Percentiles rank a stretch among this genome's conserved stretches.
These are phyloP conservation scores for Begonia loranthoides DNA, from an alignment of 306 rosid species.

Conservation along the genomic window DNA sequence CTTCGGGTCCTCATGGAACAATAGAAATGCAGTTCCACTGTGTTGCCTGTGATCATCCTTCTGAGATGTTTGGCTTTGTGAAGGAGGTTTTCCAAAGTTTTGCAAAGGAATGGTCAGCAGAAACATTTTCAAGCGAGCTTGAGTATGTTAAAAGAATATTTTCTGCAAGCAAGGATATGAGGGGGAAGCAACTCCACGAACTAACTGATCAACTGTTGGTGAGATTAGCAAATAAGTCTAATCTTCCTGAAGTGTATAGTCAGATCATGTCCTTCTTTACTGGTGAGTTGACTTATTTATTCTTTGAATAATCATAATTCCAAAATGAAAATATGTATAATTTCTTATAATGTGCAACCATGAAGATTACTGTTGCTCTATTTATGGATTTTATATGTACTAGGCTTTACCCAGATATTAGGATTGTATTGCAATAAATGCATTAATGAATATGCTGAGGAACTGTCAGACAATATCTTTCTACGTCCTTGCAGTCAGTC, in stretches of 20 bases:
- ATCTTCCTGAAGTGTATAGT: constrained; percentile 56
- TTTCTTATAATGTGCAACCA: too few relatives aligned
- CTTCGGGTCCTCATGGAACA: constrained; percentile 44
- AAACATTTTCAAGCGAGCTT: constrained; percentile 67
- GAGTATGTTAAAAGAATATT: constrained; percentile 86
- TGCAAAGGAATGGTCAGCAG: constrained; percentile 81
- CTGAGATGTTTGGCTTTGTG: constrained; percentile 98
- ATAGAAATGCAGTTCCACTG: constrained; percentile 98
- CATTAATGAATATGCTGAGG: too few relatives aligned
- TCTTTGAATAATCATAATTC: too few relatives aligned
- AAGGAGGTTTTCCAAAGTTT: constrained; percentile 88
- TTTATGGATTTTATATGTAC: too few relatives aligned
- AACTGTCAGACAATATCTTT: too few relatives aligned
- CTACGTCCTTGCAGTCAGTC: too few relatives aligned
- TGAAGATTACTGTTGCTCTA: too few relatives aligned
- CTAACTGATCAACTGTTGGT: constrained; percentile 55
- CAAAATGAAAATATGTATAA: too few relatives aligned
- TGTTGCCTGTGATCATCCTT: constrained; percentile 93
- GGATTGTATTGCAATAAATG: too few relatives aligned
- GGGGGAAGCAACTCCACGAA: constrained; percentile 70
- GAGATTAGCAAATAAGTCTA: constrained; percentile 59
- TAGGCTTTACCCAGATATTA: too few relatives aligned
- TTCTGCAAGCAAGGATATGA: constrained; percentile 70
- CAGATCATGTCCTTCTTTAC: constrained; percentile 66
- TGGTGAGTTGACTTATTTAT: constrained; percentile 27